These are phyloP conservation scores for Lodderomyces orthopsilosis DNA, from an alignment of 1,139 yeast genomes.

Conservation along the genomic window DNA sequence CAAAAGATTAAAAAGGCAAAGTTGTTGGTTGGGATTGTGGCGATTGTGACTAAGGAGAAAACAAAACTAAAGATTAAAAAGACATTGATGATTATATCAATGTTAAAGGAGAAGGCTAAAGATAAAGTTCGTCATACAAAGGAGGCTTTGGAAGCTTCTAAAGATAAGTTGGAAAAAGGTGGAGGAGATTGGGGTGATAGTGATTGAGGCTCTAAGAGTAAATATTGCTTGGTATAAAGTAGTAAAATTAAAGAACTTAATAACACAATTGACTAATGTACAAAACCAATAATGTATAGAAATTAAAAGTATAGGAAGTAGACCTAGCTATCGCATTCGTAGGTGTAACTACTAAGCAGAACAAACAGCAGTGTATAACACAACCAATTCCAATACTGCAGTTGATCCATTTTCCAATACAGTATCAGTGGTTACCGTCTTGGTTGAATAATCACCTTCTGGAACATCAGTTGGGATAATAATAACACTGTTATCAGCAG, in stretches of 20 bases:
- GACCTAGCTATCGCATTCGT: too few species aligned
- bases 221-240: neutral
- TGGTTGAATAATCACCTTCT: slow-evolving; percentile 25
- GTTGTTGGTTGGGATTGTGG: neutral
- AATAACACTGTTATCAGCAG: slow-evolving; percentile 6
- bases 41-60: slow-evolving; percentile 1
- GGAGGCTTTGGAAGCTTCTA: neutral
- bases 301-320: too few species aligned
- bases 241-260: neutral
- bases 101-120: slow-evolving; percentile 1
- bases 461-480: slow-evolving; percentile 18
- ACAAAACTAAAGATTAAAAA: neutral
- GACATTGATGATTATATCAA: slow-evolving; percentile 1
- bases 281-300: neutral
- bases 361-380: slow-evolving; percentile 30
- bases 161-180: neutral
- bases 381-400: slow-evolving; percentile 31
- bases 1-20: slow-evolving; percentile 1
- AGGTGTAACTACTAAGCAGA: too few species aligned
- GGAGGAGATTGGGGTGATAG: slow-evolving; percentile 2
- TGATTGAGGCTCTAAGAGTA: too few species aligned
- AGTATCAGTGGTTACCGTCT: slow-evolving; percentile 23
- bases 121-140: neutral
- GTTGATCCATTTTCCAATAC: slow-evolving; percentile 26
- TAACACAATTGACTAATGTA: slow-evolving; percentile 1